Evolutionary conservation across 225 moss, liverwort and hornwort genomes (phyloP), one percentile per base, ranked within the genome.

Genomic region (Pleurozium schreberi): DNA sequence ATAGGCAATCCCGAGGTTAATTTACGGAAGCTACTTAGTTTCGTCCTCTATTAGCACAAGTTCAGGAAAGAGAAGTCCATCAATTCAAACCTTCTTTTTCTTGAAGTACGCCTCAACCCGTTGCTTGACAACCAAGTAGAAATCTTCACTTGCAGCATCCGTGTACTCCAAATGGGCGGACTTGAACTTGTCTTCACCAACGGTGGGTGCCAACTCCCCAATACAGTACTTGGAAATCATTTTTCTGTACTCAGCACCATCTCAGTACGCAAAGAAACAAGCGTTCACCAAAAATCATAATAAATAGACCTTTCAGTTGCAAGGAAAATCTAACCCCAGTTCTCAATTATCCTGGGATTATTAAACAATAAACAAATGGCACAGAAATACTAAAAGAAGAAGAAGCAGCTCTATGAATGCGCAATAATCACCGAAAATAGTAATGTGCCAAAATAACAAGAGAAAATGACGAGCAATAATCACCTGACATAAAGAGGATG

Each of bases 401-500:
- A 75, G 50, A 7, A 38, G 38, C n/a, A 30, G 20, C 22, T 52
- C 53, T 31, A n/a, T 11, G 50, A 21, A 6, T 21, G 31, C 19
- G 31, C 17, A 50, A 61, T 52, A 42, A 70, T 61, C 64, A 97
- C 96, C 97, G 93, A 80, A 96, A 95, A 89, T 96, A 97, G 49
- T 42, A 58, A 42, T 55, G 23, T 40, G 70, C 23, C 31, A 58
- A 70, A 84, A 70, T 33, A 5, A 42, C 57, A 58, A 55, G 33
- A 57, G n/a, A 57, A 40, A 57, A 42, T 30, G 69, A 42, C 14
- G 42, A 33, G 33, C 70, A 70, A 40, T 57, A 66, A 67, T 85
- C 78, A 98, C 98, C 98, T 97, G 89, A 99, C 99, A 90, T 97
- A 99, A 40, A 99, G 97, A 33, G 98, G 99, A 86, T 99, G 99